Conservation (phyloP, 257 asterid genomes). For the Cordia subcordata region DNA sequence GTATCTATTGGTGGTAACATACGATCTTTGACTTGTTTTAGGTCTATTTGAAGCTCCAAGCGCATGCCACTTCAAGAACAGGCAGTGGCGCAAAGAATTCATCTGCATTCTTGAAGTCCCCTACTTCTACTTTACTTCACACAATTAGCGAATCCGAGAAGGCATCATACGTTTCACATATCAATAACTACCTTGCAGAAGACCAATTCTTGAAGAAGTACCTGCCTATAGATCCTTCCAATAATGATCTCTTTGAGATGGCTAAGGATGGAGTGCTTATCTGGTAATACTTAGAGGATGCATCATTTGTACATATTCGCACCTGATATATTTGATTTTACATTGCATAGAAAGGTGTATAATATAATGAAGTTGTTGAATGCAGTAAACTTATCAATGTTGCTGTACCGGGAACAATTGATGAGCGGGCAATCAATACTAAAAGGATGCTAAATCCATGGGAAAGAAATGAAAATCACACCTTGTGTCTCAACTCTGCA, state of each 20-base stretch:
- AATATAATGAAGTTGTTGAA: neutral
- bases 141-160: slow-evolving; percentile 94
- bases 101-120: slow-evolving; percentile 89
- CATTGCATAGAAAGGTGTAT: neutral
- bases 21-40: slow-evolving; percentile 17
- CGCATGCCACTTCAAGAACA: slow-evolving; percentile 63
- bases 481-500: slow-evolving; percentile 96
- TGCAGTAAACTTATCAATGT: slow-evolving; percentile 96
- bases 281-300: slow-evolving; percentile 43
- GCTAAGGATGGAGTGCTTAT: slow-evolving; percentile 98
- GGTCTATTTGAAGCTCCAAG: slow-evolving; percentile 88
- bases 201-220: slow-evolving; percentile 74
- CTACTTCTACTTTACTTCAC: slow-evolving; percentile 92
- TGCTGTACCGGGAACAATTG: slow-evolving; percentile 97
- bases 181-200: slow-evolving; percentile 81
- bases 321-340: neutral
- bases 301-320: too few relatives aligned
- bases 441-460: slow-evolving; percentile 89
- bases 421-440: slow-evolving; percentile 92
- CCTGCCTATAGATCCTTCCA: slow-evolving; percentile 78
- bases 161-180: slow-evolving; percentile 91
- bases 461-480: slow-evolving; percentile 99
- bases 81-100: slow-evolving; percentile 81
- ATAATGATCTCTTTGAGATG: slow-evolving; percentile 88
- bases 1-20: neutral